Evolutionary conservation across 192 early-diverging fungal species (phyloP), one percentile per base, ranked within the genome.

Genomic region (Chytriomyces hyalinus): DNA sequence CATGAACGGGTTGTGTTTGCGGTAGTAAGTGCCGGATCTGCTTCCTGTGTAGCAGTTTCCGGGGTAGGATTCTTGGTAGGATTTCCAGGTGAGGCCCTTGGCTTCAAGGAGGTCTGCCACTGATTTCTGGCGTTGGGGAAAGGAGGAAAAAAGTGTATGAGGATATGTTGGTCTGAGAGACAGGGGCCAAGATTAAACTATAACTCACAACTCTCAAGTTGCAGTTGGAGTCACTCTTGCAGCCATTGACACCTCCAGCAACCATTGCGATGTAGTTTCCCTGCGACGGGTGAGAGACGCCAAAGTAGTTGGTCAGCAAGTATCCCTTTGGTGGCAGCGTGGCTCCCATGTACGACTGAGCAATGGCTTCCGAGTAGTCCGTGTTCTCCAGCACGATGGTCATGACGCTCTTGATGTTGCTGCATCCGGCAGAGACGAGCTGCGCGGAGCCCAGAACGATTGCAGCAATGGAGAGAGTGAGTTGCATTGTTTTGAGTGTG

Each of bases 1-100:
- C 20, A 81, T 81, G 76, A 94, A 92, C 8, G 92, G 92, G 77
- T 92, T 92, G 81, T 94, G 92, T 78, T 93, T 94, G 67, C 92
- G 82, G 67, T 78, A 73, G 81, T 91, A 90, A 13, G 85, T 50
- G 44, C 82, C 74, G 47, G 20, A 66, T 57, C 80, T 51, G 45
- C 50, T 20, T 22, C 70, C 80, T 15, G 76, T 83, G 77, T 68
- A 84, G 78, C 84, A 86, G 65, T 80, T 85, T 67, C 87, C 86
- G 20, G 73, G 90, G 75, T 90, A 90, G 70, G 81, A 76, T 71
- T 93, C 89, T 22, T 86, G 80, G 83, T 93, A 93, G 24, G 82
- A 70, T 66, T 86, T 90, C 92, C 92, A 93, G 28, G 88, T 77
- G 59, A 90, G 75, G 51, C 85, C 80, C 49, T 76, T 80, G 43